These are phyloP conservation scores for Prosopis cineraria DNA, from an alignment of 306 rosid species.

Conservation along the genomic window DNA sequence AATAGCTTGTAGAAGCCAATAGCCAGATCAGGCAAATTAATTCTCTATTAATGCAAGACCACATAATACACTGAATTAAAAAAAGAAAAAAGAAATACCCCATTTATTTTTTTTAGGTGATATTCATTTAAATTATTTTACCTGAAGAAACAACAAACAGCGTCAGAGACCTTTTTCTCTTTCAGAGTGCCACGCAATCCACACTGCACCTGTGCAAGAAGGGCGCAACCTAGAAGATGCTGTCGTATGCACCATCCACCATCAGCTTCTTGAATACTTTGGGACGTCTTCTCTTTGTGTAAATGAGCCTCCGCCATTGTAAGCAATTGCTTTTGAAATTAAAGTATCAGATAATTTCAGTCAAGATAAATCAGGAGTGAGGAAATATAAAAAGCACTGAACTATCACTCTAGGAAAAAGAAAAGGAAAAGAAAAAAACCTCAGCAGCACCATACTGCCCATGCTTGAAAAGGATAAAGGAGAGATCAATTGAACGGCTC, in stretches of 20 bases:
- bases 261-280: slow-evolving; percentile 78
- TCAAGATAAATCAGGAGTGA: slow-evolving; percentile 4
- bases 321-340: slow-evolving; percentile 65
- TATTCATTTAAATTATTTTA: slow-evolving; percentile 32
- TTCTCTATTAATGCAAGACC: slow-evolving; percentile 1
- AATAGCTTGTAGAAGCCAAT: neutral
- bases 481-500: slow-evolving; percentile 78
- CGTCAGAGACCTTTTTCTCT: slow-evolving; percentile 79
- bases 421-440: slow-evolving; percentile 51
- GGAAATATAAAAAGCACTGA: slow-evolving; percentile 5
- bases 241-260: slow-evolving; percentile 89
- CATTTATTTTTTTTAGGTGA: too few relatives aligned
- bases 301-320: slow-evolving; percentile 69
- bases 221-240: slow-evolving; percentile 91
- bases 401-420: slow-evolving; percentile 5
- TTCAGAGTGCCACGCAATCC: slow-evolving; percentile 66
- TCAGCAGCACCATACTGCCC: slow-evolving; percentile 84
- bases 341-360: slow-evolving; percentile 38
- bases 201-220: slow-evolving; percentile 80
- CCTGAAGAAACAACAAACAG: slow-evolving; percentile 93
- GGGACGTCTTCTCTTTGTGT: slow-evolving; percentile 81
- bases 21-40: neutral
- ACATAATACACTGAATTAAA: slow-evolving; percentile 12
- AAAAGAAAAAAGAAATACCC: neutral
- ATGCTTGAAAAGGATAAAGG: slow-evolving; percentile 76